These are phyloP conservation scores for Daldinia childiae DNA, from an alignment of 495 filamentous ascomycete species.

Conservation along the genomic window DNA sequence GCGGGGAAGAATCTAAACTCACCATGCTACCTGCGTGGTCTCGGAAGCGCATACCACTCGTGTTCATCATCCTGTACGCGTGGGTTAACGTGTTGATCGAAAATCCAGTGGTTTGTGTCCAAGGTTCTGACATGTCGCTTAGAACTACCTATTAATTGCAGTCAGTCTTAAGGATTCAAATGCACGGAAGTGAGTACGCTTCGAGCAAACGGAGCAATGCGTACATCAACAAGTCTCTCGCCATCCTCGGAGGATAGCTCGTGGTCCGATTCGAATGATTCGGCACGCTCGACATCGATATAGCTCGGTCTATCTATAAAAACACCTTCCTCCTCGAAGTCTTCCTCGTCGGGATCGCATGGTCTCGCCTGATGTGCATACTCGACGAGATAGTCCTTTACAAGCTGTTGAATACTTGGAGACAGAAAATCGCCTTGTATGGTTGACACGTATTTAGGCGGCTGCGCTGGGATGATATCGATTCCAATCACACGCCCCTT, in stretches of 20 bases:
- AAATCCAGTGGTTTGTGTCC: conserved; percentile 79
- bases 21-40: conserved; percentile 98
- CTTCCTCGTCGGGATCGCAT: conserved; percentile 27
- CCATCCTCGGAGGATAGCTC: conserved; percentile 43
- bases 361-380: conserved; percentile 53
- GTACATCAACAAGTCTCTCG: conserved; percentile 76
- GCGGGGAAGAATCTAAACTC: conserved; percentile 43
- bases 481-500: conserved; percentile 85
- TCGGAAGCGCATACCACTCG: conserved; percentile 82
- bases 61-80: conserved; percentile 99
- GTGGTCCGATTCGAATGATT: conserved; percentile 45
- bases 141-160: conserved; percentile 69
- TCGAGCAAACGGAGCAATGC: conserved; percentile 13
- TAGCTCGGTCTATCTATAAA: conserved; percentile 57
- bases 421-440: conserved; percentile 93
- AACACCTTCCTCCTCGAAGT: conserved; percentile 28
- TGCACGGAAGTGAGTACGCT: not conserved
- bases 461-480: conserved; percentile 90
- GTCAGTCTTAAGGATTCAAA: conserved; percentile 21
- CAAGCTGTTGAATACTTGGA: conserved; percentile 72
- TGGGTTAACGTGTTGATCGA: conserved; percentile 88
- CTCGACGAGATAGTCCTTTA: conserved; percentile 77
- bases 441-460: conserved; percentile 86
- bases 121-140: conserved; percentile 99
- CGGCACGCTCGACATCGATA: conserved; percentile 61